phyloP scores from a whole-genome alignment of 202 grass and related monocot genomes.

The Eragrostis tef region DNA sequence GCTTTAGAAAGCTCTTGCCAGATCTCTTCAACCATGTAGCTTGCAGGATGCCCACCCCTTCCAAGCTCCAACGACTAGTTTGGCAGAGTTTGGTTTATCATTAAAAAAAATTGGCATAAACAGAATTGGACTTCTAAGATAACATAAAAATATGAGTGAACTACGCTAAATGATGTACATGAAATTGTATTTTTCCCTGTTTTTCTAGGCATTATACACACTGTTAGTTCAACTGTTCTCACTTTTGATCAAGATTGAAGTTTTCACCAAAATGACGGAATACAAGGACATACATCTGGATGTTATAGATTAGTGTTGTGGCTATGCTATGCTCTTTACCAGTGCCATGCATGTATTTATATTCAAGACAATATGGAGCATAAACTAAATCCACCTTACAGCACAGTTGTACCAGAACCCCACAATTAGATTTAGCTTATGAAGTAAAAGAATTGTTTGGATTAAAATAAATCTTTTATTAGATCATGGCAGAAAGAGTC shows the following conservation, averaged over 20 bases:
- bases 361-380: conserved; percentile 28
- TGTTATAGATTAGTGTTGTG: neutral
- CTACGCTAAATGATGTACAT: neutral
- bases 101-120: conserved; percentile 37
- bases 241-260: neutral
- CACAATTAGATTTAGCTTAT: conserved; percentile 13
- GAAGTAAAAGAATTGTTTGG: neutral
- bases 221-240: neutral
- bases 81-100: conserved; percentile 41
- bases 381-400: conserved; percentile 15
- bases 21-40: conserved; percentile 93
- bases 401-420: conserved; percentile 11
- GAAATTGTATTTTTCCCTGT: neutral
- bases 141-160: conserved; percentile 10
- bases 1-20: conserved; percentile 89
- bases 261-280: conserved; percentile 3
- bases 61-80: conserved; percentile 88
- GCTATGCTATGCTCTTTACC: neutral
- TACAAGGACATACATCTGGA: conserved; percentile 2
- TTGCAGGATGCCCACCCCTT: conserved; percentile 80
- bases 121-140: conserved; percentile 10
- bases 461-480: neutral
- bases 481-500: neutral
- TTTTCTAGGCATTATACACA: neutral
- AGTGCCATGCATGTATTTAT: neutral